Base-by-base conservation (phyloP, 163 green algal genomes). In the Scenedesmus sp. region DNA sequence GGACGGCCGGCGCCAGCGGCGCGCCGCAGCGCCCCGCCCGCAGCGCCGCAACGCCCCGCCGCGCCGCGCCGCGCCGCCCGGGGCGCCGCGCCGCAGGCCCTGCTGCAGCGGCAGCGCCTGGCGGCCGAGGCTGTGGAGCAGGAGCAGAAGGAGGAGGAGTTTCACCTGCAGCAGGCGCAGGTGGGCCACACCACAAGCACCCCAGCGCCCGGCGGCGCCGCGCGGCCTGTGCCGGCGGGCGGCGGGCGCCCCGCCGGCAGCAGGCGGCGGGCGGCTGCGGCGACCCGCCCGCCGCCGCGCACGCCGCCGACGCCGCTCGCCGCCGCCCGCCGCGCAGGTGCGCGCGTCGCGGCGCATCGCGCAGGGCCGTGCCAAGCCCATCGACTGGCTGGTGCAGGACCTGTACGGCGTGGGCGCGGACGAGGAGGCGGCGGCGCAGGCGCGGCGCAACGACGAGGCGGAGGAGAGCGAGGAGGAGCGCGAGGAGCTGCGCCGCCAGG, bases 61-160 rank as follows among this genome's bases (percentile, higher is more conserved):
- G 39, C 10, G 39, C 39, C 10, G 39, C 39, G 39, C 39, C 10
- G 39, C 39, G 39, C n/a, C 24, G 39, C 14, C 26, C 20, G 24
- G 63, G 44, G 31, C 26, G 34, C 39, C 4, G 18, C 50, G 9
- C 20, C 29, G 7, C 79, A 88, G 84, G 82, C 67, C 4, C 50
- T 92, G 75, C 84, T 95, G 26, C 81, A 93, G 82, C 84, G 93
- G 1, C 90, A 98, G 85, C 82, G 93, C 0, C 91, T 92, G 0
- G 74, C 86, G 0, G 89, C 88, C 2, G 95, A 98, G 81, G 93
- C 90, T 26, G 83, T 87, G 20, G 93, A 97, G 70, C 89, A 93
- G 78, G 93, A 98, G 80, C 85, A 91, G 47, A 97, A 97, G 84
- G 94, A 98, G 82, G 92, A 98, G 64, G 86, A 95, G 84, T 92